Evolutionary conservation across 2,329 filamentous ascomycete genomes (phyloP).

Genomic region (Alternaria sp.): DNA sequence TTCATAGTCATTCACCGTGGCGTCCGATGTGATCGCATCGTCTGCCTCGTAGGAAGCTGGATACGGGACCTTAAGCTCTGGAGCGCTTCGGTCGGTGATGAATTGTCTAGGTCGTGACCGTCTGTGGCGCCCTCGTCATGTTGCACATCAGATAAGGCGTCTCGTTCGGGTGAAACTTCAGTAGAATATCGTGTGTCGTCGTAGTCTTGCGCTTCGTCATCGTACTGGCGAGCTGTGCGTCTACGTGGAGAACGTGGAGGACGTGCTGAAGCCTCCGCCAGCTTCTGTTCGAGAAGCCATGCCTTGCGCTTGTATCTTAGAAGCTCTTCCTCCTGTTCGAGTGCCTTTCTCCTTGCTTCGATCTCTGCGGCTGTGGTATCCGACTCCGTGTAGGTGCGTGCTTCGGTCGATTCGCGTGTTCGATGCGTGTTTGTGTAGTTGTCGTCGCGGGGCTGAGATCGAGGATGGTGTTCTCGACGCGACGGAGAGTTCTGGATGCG

Average conservation of each 20-base stretch:
- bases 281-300: conserved; percentile 12
- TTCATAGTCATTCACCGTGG: background rate
- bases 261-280: conserved; percentile 4
- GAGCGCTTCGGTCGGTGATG: conserved; percentile 12
- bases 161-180: background rate
- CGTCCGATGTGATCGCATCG: background rate
- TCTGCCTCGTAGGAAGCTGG: conserved; percentile 8
- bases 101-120: conserved; percentile 3
- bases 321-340: conserved; percentile 13
- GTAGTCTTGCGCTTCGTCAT: background rate
- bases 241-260: background rate
- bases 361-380: background rate
- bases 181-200: background rate
- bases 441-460: background rate
- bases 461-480: background rate
- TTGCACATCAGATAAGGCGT: background rate
- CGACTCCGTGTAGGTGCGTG: background rate
- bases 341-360: conserved; percentile 13
- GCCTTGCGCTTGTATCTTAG: conserved; percentile 15
- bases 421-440: background rate
- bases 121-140: background rate
- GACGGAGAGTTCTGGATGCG: background rate
- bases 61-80: conserved; percentile 10
- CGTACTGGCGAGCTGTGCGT: background rate
- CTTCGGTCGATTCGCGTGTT: background rate